Base-by-base conservation (phyloP, 495 filamentous ascomycete species). In the Pyronema omphalodes region DNA sequence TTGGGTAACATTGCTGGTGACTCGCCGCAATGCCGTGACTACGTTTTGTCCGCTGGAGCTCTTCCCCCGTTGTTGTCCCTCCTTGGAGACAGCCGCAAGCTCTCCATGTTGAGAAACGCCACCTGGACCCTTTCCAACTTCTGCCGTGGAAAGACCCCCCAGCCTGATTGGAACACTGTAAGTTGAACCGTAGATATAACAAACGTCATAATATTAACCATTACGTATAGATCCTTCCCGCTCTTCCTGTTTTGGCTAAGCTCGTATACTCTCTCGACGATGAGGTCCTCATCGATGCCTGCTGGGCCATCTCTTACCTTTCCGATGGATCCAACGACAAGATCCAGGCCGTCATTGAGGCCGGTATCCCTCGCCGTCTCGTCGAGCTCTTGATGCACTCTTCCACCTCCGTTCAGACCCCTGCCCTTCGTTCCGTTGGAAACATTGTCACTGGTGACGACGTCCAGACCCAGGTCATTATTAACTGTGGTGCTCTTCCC, bases 71-170 rank as follows among this genome's bases (percentile, higher is more conserved):
- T 98, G 39, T 74, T 98, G 46, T 76, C 74, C 65, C 77, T 98
- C 39, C 79, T 98, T 43, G 91, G 89, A 41, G 93, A 99, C 68
- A 94, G 89, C 73, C 85, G 93, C 61, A 99, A 99, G 76, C 75
- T 99, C 49, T 94, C 88, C 75, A 99, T 99, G 93, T 79, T 99
- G 39, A 77, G 93, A 52, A 99, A 99, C 67, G 93, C 93, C 19
- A 96, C 93, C 23, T 99, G 93, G 93, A 99, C 93, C 19, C 74
- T 99, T 50, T 96, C 93, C 75, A 99, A 99, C 73, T 99, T 99
- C 73, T 99, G 93, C 73, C 89, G 93, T 75, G 93, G 93, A 70
- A 99, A 96, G 77, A 94, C 88, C 3, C 93, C 93, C 37, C 93
- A 99, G 70, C 93, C 93, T 15, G 91, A 99, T 67, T 99, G 93